Percentiles rank a stretch among this genome's conserved stretches.
phyloP scores from a whole-genome alignment of 2,329 filamentous ascomycete genomes.

The Pseudogymnoascus sp. region DNA sequence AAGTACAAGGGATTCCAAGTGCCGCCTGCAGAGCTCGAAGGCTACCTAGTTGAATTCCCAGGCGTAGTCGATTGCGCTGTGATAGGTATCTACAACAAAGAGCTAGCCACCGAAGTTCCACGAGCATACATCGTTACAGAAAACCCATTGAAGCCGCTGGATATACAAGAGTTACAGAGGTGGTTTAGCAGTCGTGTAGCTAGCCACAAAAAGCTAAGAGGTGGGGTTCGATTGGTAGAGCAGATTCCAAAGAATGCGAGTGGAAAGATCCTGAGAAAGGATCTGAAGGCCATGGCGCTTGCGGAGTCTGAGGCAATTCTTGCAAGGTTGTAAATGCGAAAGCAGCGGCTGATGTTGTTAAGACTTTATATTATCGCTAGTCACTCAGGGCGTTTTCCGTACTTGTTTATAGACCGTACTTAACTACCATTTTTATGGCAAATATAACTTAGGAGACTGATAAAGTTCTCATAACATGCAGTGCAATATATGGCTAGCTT shows the following conservation, averaged over 20 bases:
- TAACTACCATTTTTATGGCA: no score
- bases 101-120: conserved; percentile 59
- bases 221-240: conserved; percentile 7
- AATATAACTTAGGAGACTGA: no score
- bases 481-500: no score
- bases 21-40: conserved; percentile 55
- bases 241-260: conserved; percentile 6
- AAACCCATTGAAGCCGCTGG: not conserved
- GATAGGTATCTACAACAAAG: conserved; percentile 50
- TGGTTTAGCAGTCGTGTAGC: conserved; percentile 5
- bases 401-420: not conserved
- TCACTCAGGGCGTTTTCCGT: not conserved
- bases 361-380: no score
- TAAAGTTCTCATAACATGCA: no score
- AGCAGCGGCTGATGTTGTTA: not conserved
- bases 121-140: conserved; percentile 51
- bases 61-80: conserved; percentile 52
- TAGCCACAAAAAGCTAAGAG: conserved; percentile 4
- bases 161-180: conserved; percentile 5
- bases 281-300: not conserved
- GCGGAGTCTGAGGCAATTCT: conserved; percentile 3
- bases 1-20: conserved; percentile 60
- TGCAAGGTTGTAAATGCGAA: not conserved
- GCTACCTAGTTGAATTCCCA: conserved; percentile 34
- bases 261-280: conserved; percentile 9